phyloP scores from a whole-genome alignment of 2,329 filamentous ascomycete species.

The Colletotrichum simmondsii region DNA sequence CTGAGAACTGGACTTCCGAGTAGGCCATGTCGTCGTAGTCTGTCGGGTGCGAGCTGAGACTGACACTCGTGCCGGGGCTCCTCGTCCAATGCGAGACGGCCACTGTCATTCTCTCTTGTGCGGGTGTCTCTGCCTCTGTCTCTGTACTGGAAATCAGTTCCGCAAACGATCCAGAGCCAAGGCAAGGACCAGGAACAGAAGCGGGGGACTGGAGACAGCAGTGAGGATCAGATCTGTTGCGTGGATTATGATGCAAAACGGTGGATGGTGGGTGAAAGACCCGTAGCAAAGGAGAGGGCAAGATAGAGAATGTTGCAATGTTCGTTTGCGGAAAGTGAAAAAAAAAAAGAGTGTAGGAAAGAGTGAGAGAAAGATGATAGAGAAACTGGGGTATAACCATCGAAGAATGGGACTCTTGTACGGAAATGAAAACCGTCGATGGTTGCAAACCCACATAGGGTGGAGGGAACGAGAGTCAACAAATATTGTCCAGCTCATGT shows the following conservation, averaged over 20 bases:
- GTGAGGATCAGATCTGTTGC: constrained; percentile 1
- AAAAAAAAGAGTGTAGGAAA: background rate
- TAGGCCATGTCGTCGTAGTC: constrained; percentile 30
- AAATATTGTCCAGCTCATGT: constrained; percentile 33
- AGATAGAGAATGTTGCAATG: constrained; percentile 6
- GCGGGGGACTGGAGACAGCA: constrained; percentile 2
- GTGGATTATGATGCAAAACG: constrained; percentile 15
- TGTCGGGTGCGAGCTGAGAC: constrained; percentile 26
- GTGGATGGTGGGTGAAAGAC: constrained; percentile 4
- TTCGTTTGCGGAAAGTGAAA: constrained; percentile 22
- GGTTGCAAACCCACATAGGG: constrained; percentile 28
- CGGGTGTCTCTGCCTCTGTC: constrained; percentile 3
- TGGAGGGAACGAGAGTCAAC: constrained; percentile 33
- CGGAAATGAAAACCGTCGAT: constrained; percentile 34
- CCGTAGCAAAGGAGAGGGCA: background rate
- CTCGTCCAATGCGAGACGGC: constrained; percentile 35
- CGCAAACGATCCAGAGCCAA: constrained; percentile 24
- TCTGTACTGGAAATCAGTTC: constrained; percentile 11
- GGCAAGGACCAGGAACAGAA: constrained; percentile 17
- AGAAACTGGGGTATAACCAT: constrained; percentile 23
- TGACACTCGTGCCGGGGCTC: constrained; percentile 30
- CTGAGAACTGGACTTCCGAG: constrained; percentile 29
- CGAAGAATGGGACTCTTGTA: constrained; percentile 35
- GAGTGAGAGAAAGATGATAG: constrained; percentile 24
- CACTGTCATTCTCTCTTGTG: constrained; percentile 29